phyloP scores from a whole-genome alignment of 2,329 filamentous ascomycete species.

The Fusarium udum region DNA sequence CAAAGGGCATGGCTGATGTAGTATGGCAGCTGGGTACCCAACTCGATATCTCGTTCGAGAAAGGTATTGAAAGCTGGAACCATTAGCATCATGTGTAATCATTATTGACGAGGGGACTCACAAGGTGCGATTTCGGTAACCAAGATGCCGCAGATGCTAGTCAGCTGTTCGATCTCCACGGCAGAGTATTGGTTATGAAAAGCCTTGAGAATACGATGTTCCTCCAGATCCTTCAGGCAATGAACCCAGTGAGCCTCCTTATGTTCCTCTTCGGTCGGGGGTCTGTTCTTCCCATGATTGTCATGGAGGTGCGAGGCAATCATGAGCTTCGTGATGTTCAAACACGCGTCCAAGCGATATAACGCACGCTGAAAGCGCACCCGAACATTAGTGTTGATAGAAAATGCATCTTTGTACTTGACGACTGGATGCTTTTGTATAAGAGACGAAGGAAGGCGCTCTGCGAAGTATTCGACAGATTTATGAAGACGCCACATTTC shows the following conservation, averaged over 20 bases:
- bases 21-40: background rate
- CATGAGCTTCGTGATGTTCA: background rate
- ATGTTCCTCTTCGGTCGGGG: background rate
- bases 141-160: background rate
- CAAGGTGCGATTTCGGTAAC: background rate
- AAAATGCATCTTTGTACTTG: background rate
- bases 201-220: background rate
- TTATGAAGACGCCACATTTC: conserved; percentile 9
- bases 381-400: background rate
- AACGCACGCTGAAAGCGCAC: conserved; percentile 10
- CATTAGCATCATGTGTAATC: background rate
- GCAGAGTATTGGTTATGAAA: background rate
- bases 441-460: background rate
- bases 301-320: background rate
- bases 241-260: background rate
- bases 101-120: background rate
- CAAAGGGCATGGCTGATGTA: background rate
- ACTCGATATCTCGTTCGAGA: conserved; percentile 8
- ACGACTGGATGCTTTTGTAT: background rate
- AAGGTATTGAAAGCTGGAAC: conserved; percentile 10
- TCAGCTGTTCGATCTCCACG: conserved; percentile 8
- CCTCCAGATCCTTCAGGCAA: background rate
- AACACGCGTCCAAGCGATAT: conserved; percentile 1
- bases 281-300: background rate
- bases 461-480: conserved; percentile 3